Percentiles rank a stretch among this genome's conserved stretches.
Conservation (phyloP, 2,329 filamentous ascomycete genomes). For the Ustulina deusta region DNA sequence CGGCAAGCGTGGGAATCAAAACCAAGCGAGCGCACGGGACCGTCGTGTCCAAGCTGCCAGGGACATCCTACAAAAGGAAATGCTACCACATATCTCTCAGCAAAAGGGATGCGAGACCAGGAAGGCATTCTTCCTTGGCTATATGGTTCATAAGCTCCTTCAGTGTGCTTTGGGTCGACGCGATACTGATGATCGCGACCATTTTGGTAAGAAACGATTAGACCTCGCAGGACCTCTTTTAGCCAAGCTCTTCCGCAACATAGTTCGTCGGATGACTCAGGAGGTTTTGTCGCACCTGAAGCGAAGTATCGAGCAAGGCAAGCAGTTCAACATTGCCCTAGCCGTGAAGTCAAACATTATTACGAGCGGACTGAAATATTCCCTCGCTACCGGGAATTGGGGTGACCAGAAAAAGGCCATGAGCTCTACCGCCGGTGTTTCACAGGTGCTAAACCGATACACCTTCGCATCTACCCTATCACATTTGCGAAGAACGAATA, state of each 20-base stretch:
- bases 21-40: constrained; percentile 80
- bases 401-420: constrained; percentile 99
- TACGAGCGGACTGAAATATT: constrained; percentile 95
- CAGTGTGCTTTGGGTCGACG: constrained; percentile 93
- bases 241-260: constrained; percentile 93
- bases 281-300: constrained; percentile 93
- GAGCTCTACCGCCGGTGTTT: constrained; percentile 94
- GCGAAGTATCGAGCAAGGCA: constrained; percentile 88
- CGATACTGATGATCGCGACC: constrained; percentile 96
- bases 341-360: constrained; percentile 92
- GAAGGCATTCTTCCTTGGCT: constrained; percentile 98
- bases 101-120: constrained; percentile 92
- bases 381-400: constrained; percentile 97
- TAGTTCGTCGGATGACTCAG: constrained; percentile 90
- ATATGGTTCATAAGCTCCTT: constrained; percentile 97
- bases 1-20: constrained; percentile 83
- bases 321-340: constrained; percentile 89
- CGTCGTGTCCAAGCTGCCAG: constrained; percentile 92
- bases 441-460: constrained; percentile 97
- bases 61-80: constrained; percentile 97
- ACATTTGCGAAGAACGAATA: constrained; percentile 97
- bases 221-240: constrained; percentile 94
- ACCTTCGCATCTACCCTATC: constrained; percentile 97
- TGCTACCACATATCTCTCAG: constrained; percentile 96
- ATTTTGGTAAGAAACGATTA: constrained; percentile 98